A percentile compares a stretch with the other conserved stretches of the same genome.
phyloP scores from a whole-genome alignment of 345 rosid species.

The Brassica nigra region DNA sequence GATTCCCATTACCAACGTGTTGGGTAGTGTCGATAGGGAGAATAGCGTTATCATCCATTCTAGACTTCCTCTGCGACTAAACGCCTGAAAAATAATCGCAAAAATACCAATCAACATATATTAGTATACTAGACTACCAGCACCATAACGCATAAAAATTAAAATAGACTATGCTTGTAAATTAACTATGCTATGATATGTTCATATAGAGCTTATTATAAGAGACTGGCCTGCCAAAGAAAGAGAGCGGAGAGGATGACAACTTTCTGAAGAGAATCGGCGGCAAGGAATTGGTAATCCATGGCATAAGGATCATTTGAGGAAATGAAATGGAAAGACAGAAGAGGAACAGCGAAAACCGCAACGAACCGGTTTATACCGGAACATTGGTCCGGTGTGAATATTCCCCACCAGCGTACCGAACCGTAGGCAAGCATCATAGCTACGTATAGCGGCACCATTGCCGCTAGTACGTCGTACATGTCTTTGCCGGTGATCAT shows the following conservation, averaged over 20 bases:
- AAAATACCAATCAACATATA: neutral
- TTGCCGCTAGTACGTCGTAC: conserved; percentile 79
- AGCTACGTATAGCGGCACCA: conserved; percentile 81
- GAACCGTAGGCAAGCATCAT: conserved; percentile 88
- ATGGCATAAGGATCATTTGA: conserved; percentile 70
- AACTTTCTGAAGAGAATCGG: conserved; percentile 75
- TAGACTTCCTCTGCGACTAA: conserved; percentile 53
- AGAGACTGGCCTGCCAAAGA: conserved; percentile 57
- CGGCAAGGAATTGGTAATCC: conserved; percentile 85
- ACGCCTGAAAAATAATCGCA: conserved; percentile 27
- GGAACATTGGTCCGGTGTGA: conserved; percentile 83
- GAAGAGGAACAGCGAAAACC: conserved; percentile 79
- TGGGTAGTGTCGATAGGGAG: conserved; percentile 80
- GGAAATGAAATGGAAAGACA: conserved; percentile 86
- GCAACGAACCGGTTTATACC: conserved; percentile 90
- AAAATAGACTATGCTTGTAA: neutral
- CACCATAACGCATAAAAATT: neutral
- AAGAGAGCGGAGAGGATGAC: conserved; percentile 69
- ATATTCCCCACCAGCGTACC: conserved; percentile 90
- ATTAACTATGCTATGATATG: neutral
- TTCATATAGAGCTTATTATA: neutral
- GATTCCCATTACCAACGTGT: conserved; percentile 85
- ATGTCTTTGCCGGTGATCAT: conserved; percentile 79
- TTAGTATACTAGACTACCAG: too few relatives aligned
- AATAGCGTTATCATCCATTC: conserved; percentile 88